These are phyloP conservation scores for Gaertneriomyces sp. DNA, from an alignment of 192 early-diverging fungal species.

Conservation along the genomic window DNA sequence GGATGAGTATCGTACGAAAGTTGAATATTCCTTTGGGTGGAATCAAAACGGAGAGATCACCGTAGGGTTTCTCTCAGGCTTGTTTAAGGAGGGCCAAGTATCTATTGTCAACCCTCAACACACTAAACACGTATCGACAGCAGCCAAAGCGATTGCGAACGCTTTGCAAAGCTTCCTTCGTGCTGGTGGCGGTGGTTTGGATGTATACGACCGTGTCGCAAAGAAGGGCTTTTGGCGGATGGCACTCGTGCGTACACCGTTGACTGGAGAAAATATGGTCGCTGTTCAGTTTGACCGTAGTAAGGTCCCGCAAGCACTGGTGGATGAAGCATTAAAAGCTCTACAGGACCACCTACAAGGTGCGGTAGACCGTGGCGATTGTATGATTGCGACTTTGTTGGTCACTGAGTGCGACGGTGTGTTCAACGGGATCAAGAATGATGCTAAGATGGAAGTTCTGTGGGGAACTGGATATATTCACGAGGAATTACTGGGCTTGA, in stretches of 20 bases:
- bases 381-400: slow-evolving; percentile 49
- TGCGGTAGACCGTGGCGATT: slow-evolving; percentile 5
- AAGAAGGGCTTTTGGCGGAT: slow-evolving; percentile 63
- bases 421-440: slow-evolving; percentile 56
- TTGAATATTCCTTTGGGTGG: slow-evolving; percentile 70
- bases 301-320: slow-evolving; percentile 32
- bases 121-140: slow-evolving; percentile 38
- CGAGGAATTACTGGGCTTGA: slow-evolving; percentile 61
- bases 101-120: slow-evolving; percentile 42
- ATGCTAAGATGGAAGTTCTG: slow-evolving; percentile 41
- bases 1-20: slow-evolving; percentile 70
- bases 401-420: slow-evolving; percentile 45
- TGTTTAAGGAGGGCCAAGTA: slow-evolving; percentile 58
- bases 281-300: slow-evolving; percentile 59
- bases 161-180: slow-evolving; percentile 40
- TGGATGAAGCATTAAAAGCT: slow-evolving; percentile 32
- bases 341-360: slow-evolving; percentile 20
- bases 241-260: slow-evolving; percentile 58
- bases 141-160: slow-evolving; percentile 49
- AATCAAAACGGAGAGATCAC: slow-evolving; percentile 49
- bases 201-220: slow-evolving; percentile 44
- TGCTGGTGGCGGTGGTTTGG: slow-evolving; percentile 21
- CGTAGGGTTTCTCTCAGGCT: slow-evolving; percentile 68
- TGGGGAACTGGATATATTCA: slow-evolving; percentile 55
- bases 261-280: slow-evolving; percentile 61